Percentiles rank a stretch among this genome's conserved stretches.
Evolutionary conservation across 495 filamentous ascomycete species (phyloP).

Genomic region (Pseudoneurospora amorphoporcata): DNA sequence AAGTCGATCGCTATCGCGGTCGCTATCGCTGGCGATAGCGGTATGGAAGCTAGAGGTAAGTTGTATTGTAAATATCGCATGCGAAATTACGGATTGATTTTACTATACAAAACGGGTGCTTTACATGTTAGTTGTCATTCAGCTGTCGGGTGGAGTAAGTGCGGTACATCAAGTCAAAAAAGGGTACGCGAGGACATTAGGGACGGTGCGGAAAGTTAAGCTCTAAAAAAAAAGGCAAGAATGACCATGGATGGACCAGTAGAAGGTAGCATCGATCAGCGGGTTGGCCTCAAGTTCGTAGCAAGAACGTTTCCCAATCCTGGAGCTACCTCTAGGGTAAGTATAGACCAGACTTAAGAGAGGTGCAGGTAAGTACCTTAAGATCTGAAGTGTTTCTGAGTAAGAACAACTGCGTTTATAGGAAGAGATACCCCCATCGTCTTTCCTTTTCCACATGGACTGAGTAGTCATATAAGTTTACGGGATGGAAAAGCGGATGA

Average conservation of each 20-base stretch:
- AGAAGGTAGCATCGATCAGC: not conserved
- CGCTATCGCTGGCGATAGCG: too few species aligned
- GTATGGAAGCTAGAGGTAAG: too few species aligned
- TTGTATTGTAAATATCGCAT: too few species aligned
- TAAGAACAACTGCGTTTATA: not conserved
- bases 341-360: not conserved
- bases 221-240: not conserved
- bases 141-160: too few species aligned
- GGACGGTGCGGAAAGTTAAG: too few species aligned
- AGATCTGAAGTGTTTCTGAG: too few species aligned
- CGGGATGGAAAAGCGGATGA: not conserved
- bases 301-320: not conserved
- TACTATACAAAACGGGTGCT: too few species aligned
- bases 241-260: not conserved
- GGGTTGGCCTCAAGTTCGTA: not conserved
- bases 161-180: too few species aligned
- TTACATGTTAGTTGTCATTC: too few species aligned
- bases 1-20: too few species aligned
- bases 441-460: not conserved
- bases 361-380: not conserved
- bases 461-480: not conserved
- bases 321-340: not conserved
- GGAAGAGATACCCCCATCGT: not conserved
- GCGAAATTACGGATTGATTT: too few species aligned
- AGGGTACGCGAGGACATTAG: too few species aligned